Base-by-base conservation (phyloP, 176 grass and related monocot genomes). In the Avena sativa region DNA sequence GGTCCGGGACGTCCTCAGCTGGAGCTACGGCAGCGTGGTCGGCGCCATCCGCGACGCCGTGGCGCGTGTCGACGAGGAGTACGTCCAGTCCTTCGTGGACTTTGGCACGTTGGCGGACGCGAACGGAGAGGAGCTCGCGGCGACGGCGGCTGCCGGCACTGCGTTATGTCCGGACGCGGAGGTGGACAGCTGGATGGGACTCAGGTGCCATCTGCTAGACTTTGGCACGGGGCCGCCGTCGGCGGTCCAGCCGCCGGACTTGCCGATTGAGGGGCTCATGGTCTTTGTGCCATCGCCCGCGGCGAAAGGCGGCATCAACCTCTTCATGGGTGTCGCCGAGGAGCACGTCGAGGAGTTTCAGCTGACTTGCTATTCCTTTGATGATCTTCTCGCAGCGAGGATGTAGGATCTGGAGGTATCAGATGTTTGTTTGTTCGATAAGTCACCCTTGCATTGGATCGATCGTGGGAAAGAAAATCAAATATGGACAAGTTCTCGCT, bases 161-260 rank as follows among this genome's bases (percentile, higher is more conserved):
- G n/a, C 69, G 21, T 8, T 86, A 3, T 76, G 48, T 36, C 83
- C 88, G 4, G 78, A 62, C 53, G 12, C 81, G 26, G 83, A 89
- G 69, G 83, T 86, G 77, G 88, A 89, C 36, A 89, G 83, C 48
- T 86, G 83, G 88, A n/a, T 89, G 9, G 72, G 77, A n/a, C 81
- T 89, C 28, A 48, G 36, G 8, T 85, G 81, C 88, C 46, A 85
- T 34, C 56, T 81, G 6, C 19, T 85, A 57, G 88, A 89, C 53
- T 65, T 89, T 48, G 88, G 77, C 48, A 69, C 82, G 9, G 86
- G 80, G 9, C 63, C 63, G 47, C 80, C 61, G 5, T 34, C 58
- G 47, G 80, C 46, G 47, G 52, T 82, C 63, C 63, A 36, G 26
- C 62, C 47, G 46, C 80, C 48, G 63, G 47, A 68, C 46, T 28